Percentiles rank a stretch among this genome's conserved stretches.
Evolutionary conservation across 345 rosid species (phyloP).

Genomic region (Boechera divaricarpa): DNA sequence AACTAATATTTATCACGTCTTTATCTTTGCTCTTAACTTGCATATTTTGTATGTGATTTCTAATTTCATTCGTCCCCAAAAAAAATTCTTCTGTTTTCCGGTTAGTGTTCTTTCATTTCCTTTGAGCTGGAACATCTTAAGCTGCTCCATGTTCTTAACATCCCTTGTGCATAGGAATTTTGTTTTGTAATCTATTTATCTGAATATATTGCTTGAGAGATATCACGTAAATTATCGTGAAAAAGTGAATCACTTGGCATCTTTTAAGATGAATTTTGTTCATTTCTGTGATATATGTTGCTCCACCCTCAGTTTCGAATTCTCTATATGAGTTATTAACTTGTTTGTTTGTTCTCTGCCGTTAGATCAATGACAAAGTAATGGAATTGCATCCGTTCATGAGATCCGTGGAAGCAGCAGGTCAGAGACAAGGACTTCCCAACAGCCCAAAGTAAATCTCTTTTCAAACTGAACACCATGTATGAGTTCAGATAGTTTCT

Average conservation of each 20-base stretch:
- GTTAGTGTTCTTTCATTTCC: constrained; percentile 28
- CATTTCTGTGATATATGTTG: constrained; percentile 11
- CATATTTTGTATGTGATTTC: constrained; percentile 13
- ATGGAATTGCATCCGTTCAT: constrained; percentile 65
- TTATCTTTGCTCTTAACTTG: background rate
- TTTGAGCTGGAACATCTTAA: constrained; percentile 16
- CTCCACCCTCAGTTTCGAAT: constrained; percentile 3
- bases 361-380: constrained; percentile 70
- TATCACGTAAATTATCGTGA: background rate
- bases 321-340: background rate
- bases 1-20: background rate
- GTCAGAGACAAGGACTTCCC: constrained; percentile 59
- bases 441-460: constrained; percentile 60
- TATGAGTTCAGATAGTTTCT: constrained; percentile 16
- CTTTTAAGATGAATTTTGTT: constrained; percentile 5
- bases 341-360: constrained; percentile 35
- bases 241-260: background rate
- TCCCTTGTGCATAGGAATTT: constrained; percentile 21
- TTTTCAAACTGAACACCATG: constrained; percentile 13
- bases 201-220: constrained; percentile 23
- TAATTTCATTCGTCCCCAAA: constrained; percentile 1
- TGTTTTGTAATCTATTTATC: constrained; percentile 1
- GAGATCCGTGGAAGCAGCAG: constrained; percentile 57
- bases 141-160: constrained; percentile 13
- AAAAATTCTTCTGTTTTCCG: background rate